Base-by-base conservation (phyloP, 352 stramenopile genomes). In the Pythium diclinum region DNA sequence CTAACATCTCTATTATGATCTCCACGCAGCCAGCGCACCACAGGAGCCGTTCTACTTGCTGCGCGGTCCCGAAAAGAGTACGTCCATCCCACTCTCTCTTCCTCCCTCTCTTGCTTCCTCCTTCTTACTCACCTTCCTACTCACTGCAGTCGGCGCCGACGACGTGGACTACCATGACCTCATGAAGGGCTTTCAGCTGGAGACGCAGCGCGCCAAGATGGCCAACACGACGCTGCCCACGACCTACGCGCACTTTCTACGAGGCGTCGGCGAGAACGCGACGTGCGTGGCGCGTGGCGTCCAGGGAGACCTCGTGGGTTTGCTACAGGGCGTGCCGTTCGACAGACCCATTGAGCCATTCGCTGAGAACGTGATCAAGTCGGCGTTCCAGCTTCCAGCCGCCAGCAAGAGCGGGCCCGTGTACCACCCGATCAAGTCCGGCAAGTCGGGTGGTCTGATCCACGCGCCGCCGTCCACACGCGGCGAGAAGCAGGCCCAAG, bases 321-420 rank as follows among this genome's bases (percentile, higher is more conserved):
- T 92, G 40, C 56, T 92, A 14, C 71, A 92, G 23, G 83, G 84
- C 23, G 81, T 91, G 3, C 83, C 85, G 1, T 94, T 94, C 33
- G 85, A 92, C 54, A 80, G 85, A 6, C 85, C 85, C 2, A 91
- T 94, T 54, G 83, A 94, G 57, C 78, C 77, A 19, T 65, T 94
- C 17, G 75, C 85, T 2, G 81, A 92, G 61, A 87, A 71, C 57
- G 63, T 91, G 16, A 71, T 94, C 19, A 88, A 91, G 61, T 88
- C 74, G 47, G 83, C 79, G 7, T 65, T 92, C 19, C 83, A 91
- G 59, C 69, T 94, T 17, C 83, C 83, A 0, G 62, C 80, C 3
- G 74, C 78, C 21, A 89, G 69, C 53, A 90, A 91, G 68, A 75
- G 58, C 9, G 80, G 81, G 8, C 79, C 79, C 1, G 71, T 81